Base-by-base conservation (phyloP, 164 flowering plant genomes). In the Cinnamomum chago region DNA sequence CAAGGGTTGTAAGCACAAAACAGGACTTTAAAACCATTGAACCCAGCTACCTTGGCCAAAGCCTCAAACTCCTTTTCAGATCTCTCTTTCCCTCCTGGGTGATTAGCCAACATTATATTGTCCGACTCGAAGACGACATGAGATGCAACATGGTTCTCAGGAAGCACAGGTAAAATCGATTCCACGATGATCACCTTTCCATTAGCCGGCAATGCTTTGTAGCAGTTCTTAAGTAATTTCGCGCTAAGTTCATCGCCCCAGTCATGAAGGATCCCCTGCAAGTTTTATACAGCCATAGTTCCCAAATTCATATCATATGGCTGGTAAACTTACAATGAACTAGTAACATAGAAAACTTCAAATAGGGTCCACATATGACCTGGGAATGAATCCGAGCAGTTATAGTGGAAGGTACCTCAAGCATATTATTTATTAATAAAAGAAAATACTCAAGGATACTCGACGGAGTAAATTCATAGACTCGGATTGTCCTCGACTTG, bases 121-220 rank as follows among this genome's bases (percentile, higher is more conserved):
- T 80, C 76, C 0, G 13, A 1, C 4, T 72, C 65, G n/a, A 30
- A 72, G 10, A 35, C 15, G 28, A 24, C 24, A 33, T 18, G 62
- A 1, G 78, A 50, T 28, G 35, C n/a, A 50, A 33, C 3, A 52
- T 28, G 52, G 3, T 33, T 27, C 20, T 72, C 70, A 0, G 50
- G 50, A 12, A 20, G 13, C 17, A 24, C 62, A 14, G 81, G 74
- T 22, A 50, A 20, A 23, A 76, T 27, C 23, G 13, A 23, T 47
- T 72, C 80, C 1, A 62, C 70, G 12, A 77, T 51, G 60, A 85
- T 82, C 78, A 81, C 67, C 55, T 77, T 77, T 78, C 82, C 67
- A 25, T 50, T 22, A 50, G 58, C 76, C 15, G 83, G 79, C 2
- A 85, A 77, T 0, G 76, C 85, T 58, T 80, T 73, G 23, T 74